Percentiles rank a stretch among this genome's conserved stretches.
These are phyloP conservation scores for Neofusicoccum parvum DNA, from an alignment of 2,329 filamentous ascomycete genomes.

Conservation along the genomic window DNA sequence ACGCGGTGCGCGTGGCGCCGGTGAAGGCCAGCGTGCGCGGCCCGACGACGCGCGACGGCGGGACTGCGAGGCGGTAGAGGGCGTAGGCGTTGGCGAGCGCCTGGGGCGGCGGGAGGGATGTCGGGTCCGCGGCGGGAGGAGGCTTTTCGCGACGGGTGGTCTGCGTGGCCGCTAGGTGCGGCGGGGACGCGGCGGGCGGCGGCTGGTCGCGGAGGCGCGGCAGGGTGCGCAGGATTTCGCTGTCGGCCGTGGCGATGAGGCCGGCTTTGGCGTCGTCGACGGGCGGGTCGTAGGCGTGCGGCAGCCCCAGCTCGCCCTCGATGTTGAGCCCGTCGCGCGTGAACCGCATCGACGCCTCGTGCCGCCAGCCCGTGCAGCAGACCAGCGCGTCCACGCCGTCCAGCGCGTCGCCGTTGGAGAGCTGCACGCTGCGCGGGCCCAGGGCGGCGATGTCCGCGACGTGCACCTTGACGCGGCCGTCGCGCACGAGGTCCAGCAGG, in stretches of 20 bases:
- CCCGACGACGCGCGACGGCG: slow-evolving; percentile 35
- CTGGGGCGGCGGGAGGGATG: background rate
- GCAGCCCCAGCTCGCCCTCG: slow-evolving; percentile 30
- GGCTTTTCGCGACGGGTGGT: too few species aligned
- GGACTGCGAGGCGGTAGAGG: slow-evolving; percentile 48
- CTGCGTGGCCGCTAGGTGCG: background rate
- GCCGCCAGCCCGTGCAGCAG: slow-evolving; percentile 62
- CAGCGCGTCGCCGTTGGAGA: slow-evolving; percentile 44
- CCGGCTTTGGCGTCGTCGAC: background rate
- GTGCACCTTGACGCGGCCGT: slow-evolving; percentile 58
- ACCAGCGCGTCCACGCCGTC: slow-evolving; percentile 50
- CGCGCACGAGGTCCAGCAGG: slow-evolving; percentile 59
- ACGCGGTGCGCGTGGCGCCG: slow-evolving; percentile 41
- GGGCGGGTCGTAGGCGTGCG: slow-evolving; percentile 22
- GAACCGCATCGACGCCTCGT: slow-evolving; percentile 55
- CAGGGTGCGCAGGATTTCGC: slow-evolving; percentile 56
- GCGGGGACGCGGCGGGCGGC: background rate
- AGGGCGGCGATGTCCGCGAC: slow-evolving; percentile 57
- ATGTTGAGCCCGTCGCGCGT: slow-evolving; percentile 23
- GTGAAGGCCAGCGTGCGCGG: slow-evolving; percentile 44
- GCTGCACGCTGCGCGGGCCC: slow-evolving; percentile 47
- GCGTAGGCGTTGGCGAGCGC: slow-evolving; percentile 40
- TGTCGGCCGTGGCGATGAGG: slow-evolving; percentile 43
- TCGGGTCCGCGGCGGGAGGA: slow-evolving; percentile 4
- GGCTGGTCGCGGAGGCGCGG: slow-evolving; percentile 47